Evolutionary conservation across 2,329 filamentous ascomycete species (phyloP), one percentile per base, ranked within the genome.

Genomic region (Penicillium verrucosum): DNA sequence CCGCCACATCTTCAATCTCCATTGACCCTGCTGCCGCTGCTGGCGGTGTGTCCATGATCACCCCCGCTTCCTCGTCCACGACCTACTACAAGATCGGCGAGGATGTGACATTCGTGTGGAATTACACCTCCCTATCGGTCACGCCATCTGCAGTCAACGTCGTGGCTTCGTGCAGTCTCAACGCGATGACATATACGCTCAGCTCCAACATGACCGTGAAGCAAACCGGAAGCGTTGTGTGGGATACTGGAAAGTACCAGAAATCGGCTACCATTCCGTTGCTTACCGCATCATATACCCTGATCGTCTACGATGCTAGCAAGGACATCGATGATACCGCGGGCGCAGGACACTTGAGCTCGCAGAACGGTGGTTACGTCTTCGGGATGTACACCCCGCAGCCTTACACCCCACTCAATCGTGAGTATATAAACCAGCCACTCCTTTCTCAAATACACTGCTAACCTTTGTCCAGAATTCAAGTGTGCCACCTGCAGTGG

Each of bases 71-170:
- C 9, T 69, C 77, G 9, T 75, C 79, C 16, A 74, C 79, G 5
- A 80, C 81, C 53, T 88, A 83, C 73, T 87, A 85, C 78, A 88
- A 86, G 70, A 82, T 88, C 62, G 83, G 83, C 18, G 78, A 87
- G 43, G 79, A 77, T 57, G 75, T 87, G 30, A 87, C 85, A 0
- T 86, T 88, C 63, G 81, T 77, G 21, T 89, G 86, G 85, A 88
- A 89, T 72, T 88, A 87, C 73, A 89, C 86, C 14, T 85, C 82
- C 11, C 74, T 88, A 25, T 80, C 77, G 21, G 77, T 82, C 18
- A 84, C 82, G 0, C 86, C 86, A 0, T 77, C 78, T 1, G 80
- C 78, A 42, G 75, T 89, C 64, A 84, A 88, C 63, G 79, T 88
- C 37, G 73, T 87, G 42, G 85, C 86, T 1, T 81, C 80, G 11